Evolutionary conservation across 192 early-diverging fungal genomes (phyloP).

Genomic region (Gigaspora rosea): DNA sequence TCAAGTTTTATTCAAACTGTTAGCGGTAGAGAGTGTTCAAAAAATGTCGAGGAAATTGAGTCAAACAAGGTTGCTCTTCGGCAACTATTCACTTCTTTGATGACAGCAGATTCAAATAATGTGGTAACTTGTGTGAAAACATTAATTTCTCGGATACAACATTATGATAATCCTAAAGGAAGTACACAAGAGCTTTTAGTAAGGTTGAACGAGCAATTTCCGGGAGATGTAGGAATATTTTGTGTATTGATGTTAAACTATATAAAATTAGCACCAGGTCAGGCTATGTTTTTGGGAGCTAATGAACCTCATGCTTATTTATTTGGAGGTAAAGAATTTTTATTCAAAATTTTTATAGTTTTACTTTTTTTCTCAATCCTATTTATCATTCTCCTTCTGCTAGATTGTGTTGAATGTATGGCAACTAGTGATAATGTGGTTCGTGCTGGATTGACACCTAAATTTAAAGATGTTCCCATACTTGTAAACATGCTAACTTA

Average conservation of each 20-base stretch:
- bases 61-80: not conserved
- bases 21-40: not conserved
- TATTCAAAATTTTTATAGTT: not conserved
- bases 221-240: constrained; percentile 88
- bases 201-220: constrained; percentile 81
- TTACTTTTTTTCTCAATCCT: not conserved
- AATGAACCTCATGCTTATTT: constrained; percentile 98
- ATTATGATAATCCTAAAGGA: not conserved
- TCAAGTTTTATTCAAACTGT: constrained; percentile 49
- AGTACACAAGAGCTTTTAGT: constrained; percentile 61
- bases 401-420: constrained; percentile 98
- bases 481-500: constrained; percentile 94
- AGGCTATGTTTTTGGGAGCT: constrained; percentile 93
- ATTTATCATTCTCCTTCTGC: not conserved
- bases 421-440: constrained; percentile 97
- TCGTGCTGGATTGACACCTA: constrained; percentile 94
- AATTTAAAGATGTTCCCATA: constrained; percentile 93
- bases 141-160: not conserved
- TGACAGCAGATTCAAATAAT: constrained; percentile 9
- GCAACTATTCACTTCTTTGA: constrained; percentile 14
- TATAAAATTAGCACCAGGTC: constrained; percentile 74
- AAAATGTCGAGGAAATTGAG: not conserved
- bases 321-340: constrained; percentile 66
- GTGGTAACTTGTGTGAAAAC: constrained; percentile 4
- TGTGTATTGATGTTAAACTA: constrained; percentile 90